Percentiles rank a stretch among this genome's conserved stretches.
These are phyloP conservation scores for Alternaria consortialis DNA, from an alignment of 2,329 filamentous ascomycete species.

Conservation along the genomic window DNA sequence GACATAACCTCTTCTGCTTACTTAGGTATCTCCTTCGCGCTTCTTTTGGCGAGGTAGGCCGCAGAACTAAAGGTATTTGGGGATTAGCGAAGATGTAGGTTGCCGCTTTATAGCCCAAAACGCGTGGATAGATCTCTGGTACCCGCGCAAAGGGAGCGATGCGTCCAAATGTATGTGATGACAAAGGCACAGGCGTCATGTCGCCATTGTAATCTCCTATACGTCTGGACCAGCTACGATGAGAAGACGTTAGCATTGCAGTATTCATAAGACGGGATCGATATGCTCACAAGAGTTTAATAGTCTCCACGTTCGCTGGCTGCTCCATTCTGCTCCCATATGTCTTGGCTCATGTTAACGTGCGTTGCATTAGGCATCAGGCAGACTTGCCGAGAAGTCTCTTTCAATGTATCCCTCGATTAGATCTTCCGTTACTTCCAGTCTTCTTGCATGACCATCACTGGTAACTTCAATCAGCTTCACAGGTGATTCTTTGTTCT, in stretches of 20 bases:
- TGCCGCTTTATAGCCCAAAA: neutral
- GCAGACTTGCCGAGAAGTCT: neutral
- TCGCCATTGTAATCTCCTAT: neutral
- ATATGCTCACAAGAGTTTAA: constrained; percentile 1
- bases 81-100: neutral
- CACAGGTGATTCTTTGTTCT: neutral
- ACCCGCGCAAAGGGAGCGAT: neutral
- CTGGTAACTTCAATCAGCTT: constrained; percentile 2
- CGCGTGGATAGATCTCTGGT: neutral
- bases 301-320: neutral
- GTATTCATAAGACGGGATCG: neutral
- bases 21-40: neutral
- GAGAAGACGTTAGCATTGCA: neutral
- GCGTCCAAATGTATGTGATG: neutral
- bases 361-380: too few species aligned
- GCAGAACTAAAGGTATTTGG: neutral
- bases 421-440: neutral
- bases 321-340: neutral
- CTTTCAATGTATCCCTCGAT: constrained; percentile 9
- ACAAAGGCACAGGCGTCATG: constrained; percentile 1
- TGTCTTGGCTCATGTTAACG: neutral
- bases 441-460: neutral
- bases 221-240: constrained; percentile 5
- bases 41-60: neutral
- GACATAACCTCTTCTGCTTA: neutral